Evolutionary conservation across 2,329 filamentous ascomycete genomes (phyloP), one percentile per base, ranked within the genome.

Genomic region (Colletotrichum trifolii): DNA sequence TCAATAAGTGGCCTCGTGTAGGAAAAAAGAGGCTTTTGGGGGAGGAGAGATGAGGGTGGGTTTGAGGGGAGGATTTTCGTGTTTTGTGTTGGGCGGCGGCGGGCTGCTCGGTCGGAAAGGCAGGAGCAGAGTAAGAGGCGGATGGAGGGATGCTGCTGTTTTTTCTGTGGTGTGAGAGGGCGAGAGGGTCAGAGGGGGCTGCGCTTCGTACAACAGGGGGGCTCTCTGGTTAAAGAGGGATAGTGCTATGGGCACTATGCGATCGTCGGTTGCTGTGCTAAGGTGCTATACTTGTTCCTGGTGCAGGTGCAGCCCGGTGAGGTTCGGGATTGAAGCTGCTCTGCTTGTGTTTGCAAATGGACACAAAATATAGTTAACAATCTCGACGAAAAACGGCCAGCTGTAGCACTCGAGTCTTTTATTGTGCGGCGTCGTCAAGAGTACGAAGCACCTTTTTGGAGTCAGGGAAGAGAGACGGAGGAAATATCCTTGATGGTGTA

Each of bases 11-110:
- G 62, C 58, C 62, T 63, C 54, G 53, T 49, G 60, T 38, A 54
- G 60, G 54, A 11, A 42, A 52, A 53, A 66, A 59, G 49, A 50
- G 42, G 47, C 53, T 59, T 66, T 59, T 52, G 60, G 60, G 52
- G 64, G 48, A 47, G 60, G 64, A 59, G 48, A 65, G 60, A 38
- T 64, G 64, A 65, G 36, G 52, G 64, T 64, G 64, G 64, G 60
- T 64, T 66, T 66, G 64, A 66, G 64, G 60, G 60, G 64, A 66
- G 59, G 64, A 65, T 64, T 68, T 65, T 68, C 67, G 67, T 67
- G 67, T 68, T 68, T 68, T 68, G 67, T 68, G 67, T 68, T 67
- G 67, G 65, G 67, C 67, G 60, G 60, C 62, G 62, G 25, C 42
- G 43, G 67, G 64, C 63, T 67, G 58, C 60, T 66, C 60, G 67